These are phyloP conservation scores for Hypoxylon intermedium DNA, from an alignment of 495 filamentous ascomycete genomes.

Conservation along the genomic window DNA sequence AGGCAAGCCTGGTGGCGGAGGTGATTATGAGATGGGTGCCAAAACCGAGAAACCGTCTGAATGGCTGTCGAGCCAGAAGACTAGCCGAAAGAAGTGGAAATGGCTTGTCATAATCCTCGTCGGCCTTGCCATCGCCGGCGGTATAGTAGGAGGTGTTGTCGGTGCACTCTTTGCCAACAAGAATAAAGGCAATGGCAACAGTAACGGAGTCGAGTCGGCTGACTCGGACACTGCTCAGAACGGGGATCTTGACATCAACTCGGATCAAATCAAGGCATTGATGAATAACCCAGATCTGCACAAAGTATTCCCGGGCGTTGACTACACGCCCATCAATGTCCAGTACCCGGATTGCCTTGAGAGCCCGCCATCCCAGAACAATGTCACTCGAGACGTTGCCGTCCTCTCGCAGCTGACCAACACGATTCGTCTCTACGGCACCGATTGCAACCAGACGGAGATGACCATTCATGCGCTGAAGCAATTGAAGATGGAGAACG, in stretches of 20 bases:
- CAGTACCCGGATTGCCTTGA: conserved; percentile 87
- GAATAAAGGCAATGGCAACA: conserved; percentile 36
- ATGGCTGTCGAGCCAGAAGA: conserved; percentile 64
- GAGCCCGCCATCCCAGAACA: conserved; percentile 86
- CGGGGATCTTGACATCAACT: conserved; percentile 76
- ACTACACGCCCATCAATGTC: conserved; percentile 91
- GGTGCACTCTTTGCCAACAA: conserved; percentile 73
- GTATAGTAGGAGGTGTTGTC: conserved; percentile 78
- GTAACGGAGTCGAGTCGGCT: conserved; percentile 40
- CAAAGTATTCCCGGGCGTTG: conserved; percentile 95
- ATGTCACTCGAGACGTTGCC: conserved; percentile 90
- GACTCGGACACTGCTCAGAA: conserved; percentile 58
- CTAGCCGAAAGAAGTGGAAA: conserved; percentile 69
- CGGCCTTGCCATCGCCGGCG: conserved; percentile 68
- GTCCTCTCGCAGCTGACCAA: conserved; percentile 92
- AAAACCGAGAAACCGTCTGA: conserved; percentile 58
- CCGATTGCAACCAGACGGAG: conserved; percentile 97
- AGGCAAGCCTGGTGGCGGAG: conserved; percentile 32
- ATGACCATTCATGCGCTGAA: conserved; percentile 88
- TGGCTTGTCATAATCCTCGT: conserved; percentile 70
- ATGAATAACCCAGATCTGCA: conserved; percentile 82
- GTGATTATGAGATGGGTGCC: conserved; percentile 38
- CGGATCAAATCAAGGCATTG: conserved; percentile 78
- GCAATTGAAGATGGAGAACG: conserved; percentile 70
- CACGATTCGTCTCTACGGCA: conserved; percentile 88